Evolutionary conservation across 2,329 filamentous ascomycete genomes (phyloP).

Genomic region (Penicillium sp.): DNA sequence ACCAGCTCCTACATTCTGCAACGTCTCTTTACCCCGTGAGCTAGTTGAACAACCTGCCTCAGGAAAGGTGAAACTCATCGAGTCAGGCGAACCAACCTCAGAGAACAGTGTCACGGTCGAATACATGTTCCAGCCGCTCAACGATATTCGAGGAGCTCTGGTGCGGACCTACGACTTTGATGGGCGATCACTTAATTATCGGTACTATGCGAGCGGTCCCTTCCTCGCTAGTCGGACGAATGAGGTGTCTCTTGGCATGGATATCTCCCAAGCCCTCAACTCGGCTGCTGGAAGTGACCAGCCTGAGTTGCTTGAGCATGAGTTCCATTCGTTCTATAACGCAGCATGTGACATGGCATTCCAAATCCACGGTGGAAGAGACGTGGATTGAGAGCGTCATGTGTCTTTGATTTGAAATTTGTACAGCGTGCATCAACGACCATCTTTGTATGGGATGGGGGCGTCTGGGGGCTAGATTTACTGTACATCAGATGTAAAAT

Average conservation of each 20-base stretch:
- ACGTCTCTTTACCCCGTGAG: constrained; percentile 29
- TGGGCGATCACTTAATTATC: constrained; percentile 32
- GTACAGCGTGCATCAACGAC: constrained; percentile 8
- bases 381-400: neutral
- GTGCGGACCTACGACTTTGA: constrained; percentile 34
- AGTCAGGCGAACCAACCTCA: neutral
- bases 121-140: constrained; percentile 37
- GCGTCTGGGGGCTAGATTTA: constrained; percentile 6
- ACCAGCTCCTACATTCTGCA: constrained; percentile 32
- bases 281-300: constrained; percentile 3
- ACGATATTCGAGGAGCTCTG: constrained; percentile 27
- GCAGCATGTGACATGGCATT: constrained; percentile 40
- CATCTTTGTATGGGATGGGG: neutral
- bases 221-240: constrained; percentile 29
- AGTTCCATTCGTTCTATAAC: constrained; percentile 38
- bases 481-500: constrained; percentile 13
- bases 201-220: constrained; percentile 33
- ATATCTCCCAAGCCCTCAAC: constrained; percentile 15
- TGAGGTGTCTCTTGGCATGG: constrained; percentile 33
- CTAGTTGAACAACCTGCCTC: constrained; percentile 12
- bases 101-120: constrained; percentile 24
- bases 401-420: constrained; percentile 4
- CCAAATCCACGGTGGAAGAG: constrained; percentile 24
- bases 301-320: constrained; percentile 16
- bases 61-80: neutral